A percentile compares a stretch with the other conserved stretches of the same genome.
Conservation (phyloP, 108 stramenopile species). For the Stephanodiscus minutulus region DNA sequence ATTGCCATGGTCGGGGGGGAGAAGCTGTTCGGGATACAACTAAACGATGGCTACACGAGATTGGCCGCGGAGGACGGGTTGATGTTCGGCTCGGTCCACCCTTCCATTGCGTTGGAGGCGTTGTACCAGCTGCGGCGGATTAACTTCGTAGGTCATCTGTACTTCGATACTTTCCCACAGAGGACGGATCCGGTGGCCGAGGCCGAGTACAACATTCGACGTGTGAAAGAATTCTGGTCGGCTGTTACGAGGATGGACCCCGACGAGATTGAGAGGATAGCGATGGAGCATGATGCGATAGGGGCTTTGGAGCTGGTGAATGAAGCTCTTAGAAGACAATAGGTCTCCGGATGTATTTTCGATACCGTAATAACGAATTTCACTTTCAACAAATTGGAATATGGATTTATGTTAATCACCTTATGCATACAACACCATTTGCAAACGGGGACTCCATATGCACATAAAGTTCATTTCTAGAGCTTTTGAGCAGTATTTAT, state of each 20-base stretch:
- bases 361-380: no score
- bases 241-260: constrained; percentile 52
- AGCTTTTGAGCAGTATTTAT: no score
- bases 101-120: constrained; percentile 79
- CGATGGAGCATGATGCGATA: constrained; percentile 75
- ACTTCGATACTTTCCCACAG: constrained; percentile 92
- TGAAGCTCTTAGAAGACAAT: constrained; percentile 41
- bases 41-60: constrained; percentile 83
- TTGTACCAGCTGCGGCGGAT: constrained; percentile 77
- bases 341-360: no score
- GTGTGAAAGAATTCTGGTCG: constrained; percentile 73
- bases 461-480: no score
- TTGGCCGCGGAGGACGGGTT: constrained; percentile 89
- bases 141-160: constrained; percentile 75
- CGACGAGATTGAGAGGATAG: constrained; percentile 40
- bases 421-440: no score
- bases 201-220: constrained; percentile 80
- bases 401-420: no score
- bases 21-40: constrained; percentile 85
- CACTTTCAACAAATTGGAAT: no score
- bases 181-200: constrained; percentile 81
- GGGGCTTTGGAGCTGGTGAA: constrained; percentile 64
- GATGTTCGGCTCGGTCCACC: constrained; percentile 88
- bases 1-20: constrained; percentile 74
- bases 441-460: no score